Base-by-base conservation (phyloP, 2,329 filamentous ascomycete genomes). In the Lecanicillium sp. region DNA sequence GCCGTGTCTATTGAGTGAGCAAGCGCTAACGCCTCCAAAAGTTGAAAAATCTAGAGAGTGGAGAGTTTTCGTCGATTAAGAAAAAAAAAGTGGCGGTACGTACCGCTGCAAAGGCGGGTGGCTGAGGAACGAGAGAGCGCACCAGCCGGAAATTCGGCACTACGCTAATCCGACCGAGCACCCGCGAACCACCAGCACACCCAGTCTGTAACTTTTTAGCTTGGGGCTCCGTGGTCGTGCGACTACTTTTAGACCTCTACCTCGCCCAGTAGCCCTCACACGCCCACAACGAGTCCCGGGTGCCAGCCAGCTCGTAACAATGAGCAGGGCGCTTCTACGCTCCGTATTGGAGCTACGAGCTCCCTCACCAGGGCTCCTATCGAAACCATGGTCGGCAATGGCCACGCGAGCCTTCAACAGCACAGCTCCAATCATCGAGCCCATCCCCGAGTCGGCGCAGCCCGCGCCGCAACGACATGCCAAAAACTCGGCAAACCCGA, bases 261-360 rank as follows among this genome's bases (percentile, higher is more conserved):
- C 11, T 25, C 22, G 6, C 16, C 22, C 35, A 15, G 18, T 15
- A 40, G 30, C 30, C 29, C 17, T 30, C 25, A n/a, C 15, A 13
- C 13, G 14, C 29, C 29, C 30, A 17, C 17, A 33, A 19, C 27
- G 14, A 17, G 17, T 5, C 12, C 19, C 22, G 22, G 18, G 45
- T 40, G 25, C 18, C 45, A 46, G 40, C 39, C 35, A 48, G 42
- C 46, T 48, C 44, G 52, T 38, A 40, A 52, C 32, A 33, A 76
- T 77, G 73, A 75, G 71, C 56, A 70, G 76, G 56, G 68, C 74
- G 47, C 62, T 84, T 45, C 67, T 81, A 49, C 73, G 75, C 65
- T 80, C 77, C 60, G 62, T 78, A 33, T 58, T 78, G 60, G 78
- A 80, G 67, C 68, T 79, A 37, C 68, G 73, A 50, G 60, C 65